Evolutionary conservation across 208 protist species (phyloP).

Genomic region (Wallacemonas sp.): DNA sequence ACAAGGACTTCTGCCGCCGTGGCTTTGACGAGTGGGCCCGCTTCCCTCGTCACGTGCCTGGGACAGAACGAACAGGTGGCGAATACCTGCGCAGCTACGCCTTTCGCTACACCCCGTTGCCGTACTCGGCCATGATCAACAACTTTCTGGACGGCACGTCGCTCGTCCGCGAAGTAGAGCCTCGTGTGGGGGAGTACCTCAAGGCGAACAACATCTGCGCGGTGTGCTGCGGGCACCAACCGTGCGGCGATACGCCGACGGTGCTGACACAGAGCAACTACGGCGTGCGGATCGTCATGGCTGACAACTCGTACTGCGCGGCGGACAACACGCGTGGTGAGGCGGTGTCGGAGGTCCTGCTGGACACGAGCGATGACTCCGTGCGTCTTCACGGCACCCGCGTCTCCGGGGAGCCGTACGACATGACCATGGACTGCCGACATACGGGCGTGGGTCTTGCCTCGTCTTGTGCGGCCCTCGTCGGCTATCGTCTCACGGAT

Average conservation of each 20-base stretch:
- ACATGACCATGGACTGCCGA: constrained; percentile 2
- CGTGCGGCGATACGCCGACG: constrained; percentile 49
- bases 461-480: neutral
- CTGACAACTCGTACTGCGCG: constrained; percentile 62
- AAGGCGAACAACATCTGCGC: constrained; percentile 30
- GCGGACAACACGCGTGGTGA: constrained; percentile 30
- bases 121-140: constrained; percentile 42
- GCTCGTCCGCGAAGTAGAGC: constrained; percentile 8
- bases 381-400: constrained; percentile 1
- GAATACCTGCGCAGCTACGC: constrained; percentile 43
- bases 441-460: neutral
- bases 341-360: constrained; percentile 37
- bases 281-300: constrained; percentile 35
- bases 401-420: constrained; percentile 7
- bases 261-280: constrained; percentile 35
- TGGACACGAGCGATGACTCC: constrained; percentile 29
- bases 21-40: constrained; percentile 35
- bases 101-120: constrained; percentile 25
- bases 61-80: constrained; percentile 18
- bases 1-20: constrained; percentile 32
- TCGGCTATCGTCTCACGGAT: neutral
- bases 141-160: constrained; percentile 18
- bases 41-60: constrained; percentile 2
- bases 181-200: constrained; percentile 39
- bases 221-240: constrained; percentile 61